A percentile compares a stretch with the other conserved stretches of the same genome.
Conservation (phyloP, 257 asterid species). For the Nicotiana tomentosiformis region DNA sequence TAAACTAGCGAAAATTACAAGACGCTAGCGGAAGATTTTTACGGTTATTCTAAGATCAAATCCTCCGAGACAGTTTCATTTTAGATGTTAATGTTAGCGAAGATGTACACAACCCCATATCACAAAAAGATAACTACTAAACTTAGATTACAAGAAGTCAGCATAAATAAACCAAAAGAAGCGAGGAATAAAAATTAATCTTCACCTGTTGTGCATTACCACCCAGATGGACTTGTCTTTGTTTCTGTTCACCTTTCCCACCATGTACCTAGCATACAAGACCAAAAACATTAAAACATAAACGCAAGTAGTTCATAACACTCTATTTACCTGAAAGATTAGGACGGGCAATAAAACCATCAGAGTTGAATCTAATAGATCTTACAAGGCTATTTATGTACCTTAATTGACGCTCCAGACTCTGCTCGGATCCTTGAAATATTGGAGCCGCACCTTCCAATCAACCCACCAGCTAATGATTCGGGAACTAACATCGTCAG, state of each 20-base stretch:
- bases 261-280: slow-evolving; percentile 65
- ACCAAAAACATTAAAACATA: neutral
- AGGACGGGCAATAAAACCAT: neutral
- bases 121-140: neutral
- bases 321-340: neutral
- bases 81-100: neutral
- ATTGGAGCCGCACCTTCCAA: slow-evolving; percentile 94
- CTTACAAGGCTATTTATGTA: slow-evolving; percentile 15
- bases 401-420: slow-evolving; percentile 92
- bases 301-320: neutral
- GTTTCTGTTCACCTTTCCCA: slow-evolving; percentile 78
- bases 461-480: slow-evolving; percentile 88
- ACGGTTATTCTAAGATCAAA: neutral
- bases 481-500: slow-evolving; percentile 88
- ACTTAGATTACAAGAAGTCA: neutral
- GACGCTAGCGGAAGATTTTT: neutral
- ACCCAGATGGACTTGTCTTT: slow-evolving; percentile 84
- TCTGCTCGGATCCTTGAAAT: slow-evolving; percentile 91
- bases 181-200: neutral
- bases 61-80: neutral
- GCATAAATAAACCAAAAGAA: neutral
- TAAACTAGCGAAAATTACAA: neutral
- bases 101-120: neutral
- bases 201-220: slow-evolving; percentile 87
- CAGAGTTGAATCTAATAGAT: neutral